Evolutionary conservation across 352 stramenopile genomes (phyloP), one percentile per base, ranked within the genome.

Genomic region (Phytopythium ostracodes): DNA sequence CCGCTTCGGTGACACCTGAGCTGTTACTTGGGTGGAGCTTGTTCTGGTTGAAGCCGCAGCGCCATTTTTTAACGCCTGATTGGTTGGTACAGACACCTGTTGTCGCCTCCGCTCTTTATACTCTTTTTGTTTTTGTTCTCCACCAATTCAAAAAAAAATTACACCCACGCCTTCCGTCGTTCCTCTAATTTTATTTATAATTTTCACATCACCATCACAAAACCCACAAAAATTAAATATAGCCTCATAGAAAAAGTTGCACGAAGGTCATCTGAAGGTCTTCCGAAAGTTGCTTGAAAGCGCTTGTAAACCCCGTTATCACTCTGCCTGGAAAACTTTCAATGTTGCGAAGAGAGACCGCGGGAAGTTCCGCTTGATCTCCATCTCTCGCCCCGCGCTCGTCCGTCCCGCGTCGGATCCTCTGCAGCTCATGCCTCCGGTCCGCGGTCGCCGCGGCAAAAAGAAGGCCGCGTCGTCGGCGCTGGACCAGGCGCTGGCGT

Each of bases 401-500:
- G 18, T 18, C 29, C 29, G 4, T 33, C 29, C 29, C 29, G 29
- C 7, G 29, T 33, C 29, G 29, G n/a, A n/a, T n/a, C n/a, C n/a
- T n/a, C 29, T 7, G 29, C 29, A 8, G 29, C 29, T 7, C 4
- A 33, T 33, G 29, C 29, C 42, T 44, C 38, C 38, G 14, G 15
- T 9, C 6, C 12, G 15, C 15, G 10, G 27, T 29, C 51, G 20
- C 15, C 51, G 51, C 22, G 31, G 51, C 18, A 27, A 17, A 17
- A n/a, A 4, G 18, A 2, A 7, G 15, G 25, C 4, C 24, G 17
- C 47, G 25, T 54, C 47, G 25, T 10, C 27, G 14, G 55, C 55
- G n/a, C 55, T 60, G 55, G 25, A 42, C 5, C 55, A 60, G 55
- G 55, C 55, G 36, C n/a, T 60, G 18, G 40, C 36, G 15, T 49